These are phyloP conservation scores for Colletotrichum sojae DNA, from an alignment of 2,329 filamentous ascomycete genomes.

Conservation along the genomic window DNA sequence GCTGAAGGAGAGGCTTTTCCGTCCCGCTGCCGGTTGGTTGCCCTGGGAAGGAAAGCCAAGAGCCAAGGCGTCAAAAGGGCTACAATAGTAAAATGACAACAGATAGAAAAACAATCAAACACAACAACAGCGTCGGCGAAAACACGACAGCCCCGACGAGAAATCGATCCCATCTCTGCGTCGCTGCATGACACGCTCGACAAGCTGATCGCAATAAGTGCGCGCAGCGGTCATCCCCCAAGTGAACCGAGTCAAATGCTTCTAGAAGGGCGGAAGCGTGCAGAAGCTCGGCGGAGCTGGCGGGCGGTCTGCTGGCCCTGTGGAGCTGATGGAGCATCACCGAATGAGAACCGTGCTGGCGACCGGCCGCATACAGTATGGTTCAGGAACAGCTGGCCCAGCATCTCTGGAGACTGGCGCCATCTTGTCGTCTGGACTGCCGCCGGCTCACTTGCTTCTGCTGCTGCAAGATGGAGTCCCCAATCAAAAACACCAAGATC, in stretches of 20 bases:
- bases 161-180: constrained; percentile 24
- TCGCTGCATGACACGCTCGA: constrained; percentile 31
- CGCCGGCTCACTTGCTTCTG: constrained; percentile 21
- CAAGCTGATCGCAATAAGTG: constrained; percentile 25
- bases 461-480: constrained; percentile 32
- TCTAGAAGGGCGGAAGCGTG: constrained; percentile 35
- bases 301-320: constrained; percentile 7
- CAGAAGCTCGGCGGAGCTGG: constrained; percentile 17
- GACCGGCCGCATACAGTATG: constrained; percentile 11
- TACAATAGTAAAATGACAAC: not conserved
- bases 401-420: constrained; percentile 16
- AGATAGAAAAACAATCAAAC: constrained; percentile 32
- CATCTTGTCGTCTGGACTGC: constrained; percentile 29
- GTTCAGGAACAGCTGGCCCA: constrained; percentile 19
- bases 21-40: constrained; percentile 30
- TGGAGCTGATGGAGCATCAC: not conserved
- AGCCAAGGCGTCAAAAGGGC: constrained; percentile 12
- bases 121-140: not conserved
- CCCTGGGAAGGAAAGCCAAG: constrained; percentile 30
- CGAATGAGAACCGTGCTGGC: not conserved
- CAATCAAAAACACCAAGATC: constrained; percentile 34
- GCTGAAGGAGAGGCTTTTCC: constrained; percentile 1
- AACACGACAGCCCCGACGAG: constrained; percentile 13
- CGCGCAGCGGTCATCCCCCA: constrained; percentile 31
- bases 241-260: constrained; percentile 14